phyloP scores from a whole-genome alignment of 225 moss, liverwort and hornwort genomes.

The Neckera pumila region DNA sequence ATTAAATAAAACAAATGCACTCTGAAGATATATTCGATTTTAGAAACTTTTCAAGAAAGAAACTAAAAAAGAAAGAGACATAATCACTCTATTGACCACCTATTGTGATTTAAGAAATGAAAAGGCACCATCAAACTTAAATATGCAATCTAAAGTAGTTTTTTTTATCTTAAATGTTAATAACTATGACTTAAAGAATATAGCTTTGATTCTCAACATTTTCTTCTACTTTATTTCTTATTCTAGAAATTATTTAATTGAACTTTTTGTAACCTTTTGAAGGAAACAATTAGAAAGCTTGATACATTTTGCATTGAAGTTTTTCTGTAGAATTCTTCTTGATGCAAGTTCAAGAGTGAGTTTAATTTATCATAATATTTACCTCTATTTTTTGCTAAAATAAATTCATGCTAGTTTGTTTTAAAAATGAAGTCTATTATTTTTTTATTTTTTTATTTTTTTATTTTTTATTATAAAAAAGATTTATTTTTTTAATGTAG shows the following conservation, averaged over 20 bases:
- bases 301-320: not conserved
- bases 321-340: not conserved
- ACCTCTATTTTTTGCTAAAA: not conserved
- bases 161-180: not conserved
- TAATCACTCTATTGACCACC: no score
- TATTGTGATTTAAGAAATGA: not conserved
- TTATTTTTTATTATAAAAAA: not conserved
- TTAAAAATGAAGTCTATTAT: accelerated
- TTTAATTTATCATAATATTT: not conserved
- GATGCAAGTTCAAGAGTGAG: not conserved
- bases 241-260: not conserved
- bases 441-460: no score
- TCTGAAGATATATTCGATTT: not conserved
- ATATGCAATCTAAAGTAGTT: accelerated
- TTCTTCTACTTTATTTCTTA: not conserved
- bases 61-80: no score
- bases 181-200: accelerated
- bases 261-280: not conserved
- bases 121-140: not conserved
- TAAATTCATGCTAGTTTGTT: not conserved
- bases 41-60: not conserved
- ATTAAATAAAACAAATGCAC: not conserved
- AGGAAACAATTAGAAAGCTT: not conserved
- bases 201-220: not conserved
- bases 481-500: no score